Conservation (phyloP, 2,329 filamentous ascomycete genomes). For the Colletotrichum sp. region DNA sequence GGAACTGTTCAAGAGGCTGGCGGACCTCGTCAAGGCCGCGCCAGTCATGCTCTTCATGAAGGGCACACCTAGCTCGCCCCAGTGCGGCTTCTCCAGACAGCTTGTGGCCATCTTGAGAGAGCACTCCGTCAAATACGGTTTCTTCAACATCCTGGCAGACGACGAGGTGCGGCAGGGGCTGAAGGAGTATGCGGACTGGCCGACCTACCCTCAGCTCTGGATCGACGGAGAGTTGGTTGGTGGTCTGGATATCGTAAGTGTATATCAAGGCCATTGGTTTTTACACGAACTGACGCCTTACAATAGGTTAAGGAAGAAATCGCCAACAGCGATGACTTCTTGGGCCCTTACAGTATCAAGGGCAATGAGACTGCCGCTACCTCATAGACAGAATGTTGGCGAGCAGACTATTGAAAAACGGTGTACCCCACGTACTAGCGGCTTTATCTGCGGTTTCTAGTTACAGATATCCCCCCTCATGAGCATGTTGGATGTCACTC, state of each 20-base stretch:
- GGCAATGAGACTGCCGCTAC: slow-evolving; percentile 42
- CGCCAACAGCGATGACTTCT: slow-evolving; percentile 80
- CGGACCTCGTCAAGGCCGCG: slow-evolving; percentile 89
- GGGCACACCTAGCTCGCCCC: slow-evolving; percentile 84
- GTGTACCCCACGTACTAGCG: neutral
- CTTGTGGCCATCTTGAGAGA: slow-evolving; percentile 86
- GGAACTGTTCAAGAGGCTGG: slow-evolving; percentile 81
- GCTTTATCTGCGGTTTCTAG: neutral
- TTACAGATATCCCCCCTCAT: neutral
- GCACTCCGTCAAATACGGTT: slow-evolving; percentile 92
- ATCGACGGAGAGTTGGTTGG: slow-evolving; percentile 89
- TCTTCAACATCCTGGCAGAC: slow-evolving; percentile 98
- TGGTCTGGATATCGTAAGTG: slow-evolving; percentile 90
- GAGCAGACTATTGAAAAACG: neutral
- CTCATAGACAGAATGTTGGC: slow-evolving; percentile 12
- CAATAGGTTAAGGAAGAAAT: slow-evolving; percentile 90
- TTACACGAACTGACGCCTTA: neutral
- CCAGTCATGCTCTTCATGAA: slow-evolving; percentile 99
- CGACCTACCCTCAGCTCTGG: slow-evolving; percentile 96
- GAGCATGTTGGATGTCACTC: neutral
- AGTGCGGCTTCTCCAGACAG: slow-evolving; percentile 93
- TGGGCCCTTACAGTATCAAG: slow-evolving; percentile 72
- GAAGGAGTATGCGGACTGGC: slow-evolving; percentile 98
- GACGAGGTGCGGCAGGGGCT: slow-evolving; percentile 95
- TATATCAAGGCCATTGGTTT: neutral